Conservation (phyloP, 2,329 filamentous ascomycete species). For the Trichoderma oligosporum region DNA sequence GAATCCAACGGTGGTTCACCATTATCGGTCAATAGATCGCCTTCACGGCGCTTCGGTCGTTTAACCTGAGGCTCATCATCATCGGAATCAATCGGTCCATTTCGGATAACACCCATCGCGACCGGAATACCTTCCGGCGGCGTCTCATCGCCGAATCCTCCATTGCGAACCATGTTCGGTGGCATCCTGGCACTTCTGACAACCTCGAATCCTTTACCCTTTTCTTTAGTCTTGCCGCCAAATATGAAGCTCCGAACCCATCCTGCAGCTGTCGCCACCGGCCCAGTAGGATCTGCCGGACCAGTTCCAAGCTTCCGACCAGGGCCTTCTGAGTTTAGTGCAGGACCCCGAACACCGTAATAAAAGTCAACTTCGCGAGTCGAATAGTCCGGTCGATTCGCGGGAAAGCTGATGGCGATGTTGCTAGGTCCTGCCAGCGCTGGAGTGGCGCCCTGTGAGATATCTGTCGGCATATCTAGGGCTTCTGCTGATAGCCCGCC, state of each 20-base stretch:
- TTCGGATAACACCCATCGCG: slow-evolving; percentile 57
- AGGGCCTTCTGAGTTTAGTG: slow-evolving; percentile 74
- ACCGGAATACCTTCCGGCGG: slow-evolving; percentile 65
- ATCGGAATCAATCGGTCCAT: slow-evolving; percentile 62
- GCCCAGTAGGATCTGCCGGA: slow-evolving; percentile 88
- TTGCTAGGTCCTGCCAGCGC: slow-evolving; percentile 35
- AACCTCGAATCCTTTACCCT: slow-evolving; percentile 94
- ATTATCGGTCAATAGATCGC: slow-evolving; percentile 44
- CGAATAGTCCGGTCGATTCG: slow-evolving; percentile 75
- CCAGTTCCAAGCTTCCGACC: slow-evolving; percentile 87
- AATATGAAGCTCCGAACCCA: slow-evolving; percentile 76
- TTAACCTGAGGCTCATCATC: slow-evolving; percentile 42
- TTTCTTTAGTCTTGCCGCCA: slow-evolving; percentile 84
- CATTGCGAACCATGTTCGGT: slow-evolving; percentile 56
- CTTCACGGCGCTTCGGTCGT: slow-evolving; percentile 28
- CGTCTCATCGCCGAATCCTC: slow-evolving; percentile 59
- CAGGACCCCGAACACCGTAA: slow-evolving; percentile 86
- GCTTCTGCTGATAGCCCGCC: slow-evolving; percentile 35
- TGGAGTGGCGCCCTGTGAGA: slow-evolving; percentile 43
- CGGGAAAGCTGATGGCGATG: slow-evolving; percentile 40
- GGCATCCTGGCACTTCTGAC: slow-evolving; percentile 86
- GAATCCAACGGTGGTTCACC: slow-evolving; percentile 43
- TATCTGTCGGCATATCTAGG: slow-evolving; percentile 34
- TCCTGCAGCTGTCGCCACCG: slow-evolving; percentile 80
- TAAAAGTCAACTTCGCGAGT: slow-evolving; percentile 96